A percentile compares a stretch with the other conserved stretches of the same genome.
Evolutionary conservation across 169 alveolate genomes (phyloP).

Genomic region (Prorocentrum cordatum): DNA sequence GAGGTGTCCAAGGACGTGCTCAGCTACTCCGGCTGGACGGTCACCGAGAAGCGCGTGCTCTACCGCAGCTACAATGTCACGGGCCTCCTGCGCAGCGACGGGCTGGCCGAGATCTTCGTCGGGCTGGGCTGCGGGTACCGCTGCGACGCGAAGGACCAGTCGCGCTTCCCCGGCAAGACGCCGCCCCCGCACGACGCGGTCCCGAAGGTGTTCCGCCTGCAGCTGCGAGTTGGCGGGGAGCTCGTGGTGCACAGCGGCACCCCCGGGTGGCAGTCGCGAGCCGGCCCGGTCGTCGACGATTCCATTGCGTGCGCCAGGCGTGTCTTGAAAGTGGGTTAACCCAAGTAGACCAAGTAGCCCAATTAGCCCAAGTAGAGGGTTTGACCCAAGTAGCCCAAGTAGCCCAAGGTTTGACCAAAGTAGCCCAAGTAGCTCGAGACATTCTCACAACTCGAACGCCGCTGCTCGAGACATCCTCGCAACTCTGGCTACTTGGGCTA

Average conservation of each 20-base stretch:
- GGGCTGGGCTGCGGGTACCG: slow-evolving; percentile 2
- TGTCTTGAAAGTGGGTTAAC: no score
- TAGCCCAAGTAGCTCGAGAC: no score
- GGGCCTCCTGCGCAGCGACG: neutral
- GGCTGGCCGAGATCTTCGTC: neutral
- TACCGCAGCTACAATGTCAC: neutral
- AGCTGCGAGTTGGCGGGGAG: neutral
- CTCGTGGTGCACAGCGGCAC: slow-evolving; percentile 1
- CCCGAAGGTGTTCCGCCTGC: neutral
- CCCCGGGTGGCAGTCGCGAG: neutral
- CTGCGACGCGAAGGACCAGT: neutral
- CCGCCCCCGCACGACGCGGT: neutral
- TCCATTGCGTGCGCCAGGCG: no score
- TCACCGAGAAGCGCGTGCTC: neutral
- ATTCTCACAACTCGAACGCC: no score
- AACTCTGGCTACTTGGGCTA: no score
- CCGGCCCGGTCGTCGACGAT: neutral
- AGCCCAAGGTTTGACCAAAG: no score
- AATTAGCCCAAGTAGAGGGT: no score
- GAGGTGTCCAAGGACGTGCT: neutral
- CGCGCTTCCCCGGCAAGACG: neutral
- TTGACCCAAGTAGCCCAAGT: no score
- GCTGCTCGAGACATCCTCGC: no score
- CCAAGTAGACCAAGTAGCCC: no score
- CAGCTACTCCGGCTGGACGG: neutral